Evolutionary conservation across 768 basidiomycete species (phyloP).

Genomic region (Clathrus columnatus): DNA sequence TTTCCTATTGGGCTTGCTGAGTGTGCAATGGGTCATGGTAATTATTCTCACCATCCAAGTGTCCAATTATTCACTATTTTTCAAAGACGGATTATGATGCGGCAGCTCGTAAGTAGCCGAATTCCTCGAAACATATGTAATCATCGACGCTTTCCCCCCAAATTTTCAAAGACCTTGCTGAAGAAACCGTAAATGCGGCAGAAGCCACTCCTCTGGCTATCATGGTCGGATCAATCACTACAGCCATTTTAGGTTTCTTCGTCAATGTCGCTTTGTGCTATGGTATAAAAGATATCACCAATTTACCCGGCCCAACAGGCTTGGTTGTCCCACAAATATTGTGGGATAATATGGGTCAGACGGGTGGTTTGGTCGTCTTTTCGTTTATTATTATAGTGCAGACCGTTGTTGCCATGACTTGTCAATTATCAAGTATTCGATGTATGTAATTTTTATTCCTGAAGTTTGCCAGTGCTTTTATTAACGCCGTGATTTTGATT

Average conservation of each 20-base stretch:
- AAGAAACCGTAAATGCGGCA: slow-evolving; percentile 16
- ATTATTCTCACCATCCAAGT: neutral
- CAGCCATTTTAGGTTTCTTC: slow-evolving; percentile 68
- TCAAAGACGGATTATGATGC: slow-evolving; percentile 13
- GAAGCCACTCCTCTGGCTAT: slow-evolving; percentile 13
- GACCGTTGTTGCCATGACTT: slow-evolving; percentile 13
- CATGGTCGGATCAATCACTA: slow-evolving; percentile 19
- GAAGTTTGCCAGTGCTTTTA: neutral
- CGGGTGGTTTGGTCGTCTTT: slow-evolving; percentile 35
- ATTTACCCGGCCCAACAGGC: slow-evolving; percentile 44
- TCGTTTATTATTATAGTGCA: slow-evolving; percentile 16
- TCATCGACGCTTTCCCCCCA: neutral
- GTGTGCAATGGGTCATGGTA: slow-evolving; percentile 41
- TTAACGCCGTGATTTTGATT: neutral
- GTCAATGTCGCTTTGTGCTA: slow-evolving; percentile 64
- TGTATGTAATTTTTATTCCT: slow-evolving; percentile 7
- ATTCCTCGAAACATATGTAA: too few species aligned
- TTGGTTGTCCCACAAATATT: slow-evolving; percentile 77
- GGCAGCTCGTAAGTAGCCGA: slow-evolving; percentile 10
- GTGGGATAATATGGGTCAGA: slow-evolving; percentile 63
- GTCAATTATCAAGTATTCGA: slow-evolving; percentile 15
- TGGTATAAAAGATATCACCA: slow-evolving; percentile 61
- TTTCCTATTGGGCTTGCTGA: slow-evolving; percentile 37
- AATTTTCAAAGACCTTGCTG: slow-evolving; percentile 12
- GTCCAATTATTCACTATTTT: neutral